Base-by-base conservation (phyloP, 768 basidiomycete species). In the Suillus plorans region DNA sequence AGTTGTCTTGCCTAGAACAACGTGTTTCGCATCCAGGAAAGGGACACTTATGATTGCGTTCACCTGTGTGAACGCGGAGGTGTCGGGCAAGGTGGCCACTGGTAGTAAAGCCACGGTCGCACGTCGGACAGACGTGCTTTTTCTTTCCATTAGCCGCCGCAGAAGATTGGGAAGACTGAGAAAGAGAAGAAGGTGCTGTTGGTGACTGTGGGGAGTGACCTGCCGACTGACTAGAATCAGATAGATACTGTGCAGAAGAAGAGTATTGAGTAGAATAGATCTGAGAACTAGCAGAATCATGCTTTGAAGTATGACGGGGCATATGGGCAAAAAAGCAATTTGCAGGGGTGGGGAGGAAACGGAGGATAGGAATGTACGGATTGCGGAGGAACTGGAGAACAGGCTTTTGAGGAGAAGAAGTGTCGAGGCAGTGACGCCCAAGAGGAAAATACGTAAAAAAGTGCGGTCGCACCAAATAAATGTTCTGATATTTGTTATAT, bases 1-100 rank as follows among this genome's bases (percentile, higher is more conserved):
- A 82, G 69, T 97, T 97, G 70, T 97, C 95, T 76, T 95, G 93
- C 41, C 94, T 81, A 13, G 92, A 94, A 69, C 95, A 96, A 20
- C 91, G 84, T 2, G 94, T 95, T 70, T 95, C 92, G 75, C 94
- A 97, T 28, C 94, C 94, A n/a, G 95, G 94, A 79, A 94, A 96
- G 41, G 95, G 94, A 72, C 94, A 97, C 65, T 88, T 91, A 80
- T 95, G 92, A 77, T 95, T 95, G 67, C 92, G 84, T 71, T 95
- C 94, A 47, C 94, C 94, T 18, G 94, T 96, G 78, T 96, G 94
- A 14, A 95, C 90, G 63, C 93, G 82, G n/a, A 90, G 84, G 73
- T 96, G 94, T 56, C 94, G 85, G 1, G 94, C 91, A 22, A 96
- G 84, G 75, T 96, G 94, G 20, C 94, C 95, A 66, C 89, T 90